phyloP scores from a whole-genome alignment of 202 grass and related monocot species.

The Saccharum hybrid region DNA sequence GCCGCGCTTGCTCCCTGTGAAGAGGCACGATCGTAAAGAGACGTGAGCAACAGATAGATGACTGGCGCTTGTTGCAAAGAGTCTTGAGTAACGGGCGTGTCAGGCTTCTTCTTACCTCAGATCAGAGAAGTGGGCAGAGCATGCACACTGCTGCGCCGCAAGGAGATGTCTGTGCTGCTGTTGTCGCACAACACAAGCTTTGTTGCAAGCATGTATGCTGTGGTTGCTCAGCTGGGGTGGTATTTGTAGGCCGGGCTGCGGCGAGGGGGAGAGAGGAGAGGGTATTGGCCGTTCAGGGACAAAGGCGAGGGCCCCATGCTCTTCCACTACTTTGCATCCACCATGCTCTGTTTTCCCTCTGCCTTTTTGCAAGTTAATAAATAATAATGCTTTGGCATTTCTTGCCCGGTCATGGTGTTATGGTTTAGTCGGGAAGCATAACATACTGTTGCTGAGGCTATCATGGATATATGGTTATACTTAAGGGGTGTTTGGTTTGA shows the following conservation, averaged over 20 bases:
- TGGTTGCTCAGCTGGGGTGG: slow-evolving; percentile 39
- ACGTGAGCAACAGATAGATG: slow-evolving; percentile 10
- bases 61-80: neutral
- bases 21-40: slow-evolving; percentile 23
- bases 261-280: neutral
- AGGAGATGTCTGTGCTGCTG: slow-evolving; percentile 16
- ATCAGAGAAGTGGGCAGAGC: neutral
- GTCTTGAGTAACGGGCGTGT: neutral
- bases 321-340: slow-evolving; percentile 51
- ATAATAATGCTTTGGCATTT: slow-evolving; percentile 39
- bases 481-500: no score
- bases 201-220: slow-evolving; percentile 54
- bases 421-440: neutral
- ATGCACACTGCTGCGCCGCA: slow-evolving; percentile 18
- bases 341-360: slow-evolving; percentile 46
- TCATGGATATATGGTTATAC: neutral
- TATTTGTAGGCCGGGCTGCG: slow-evolving; percentile 59
- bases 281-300: slow-evolving; percentile 36
- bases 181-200: slow-evolving; percentile 37
- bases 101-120: slow-evolving; percentile 41
- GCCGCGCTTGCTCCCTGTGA: slow-evolving; percentile 52
- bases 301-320: slow-evolving; percentile 46
- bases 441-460: neutral
- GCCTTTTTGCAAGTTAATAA: slow-evolving; percentile 18
- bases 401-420: slow-evolving; percentile 11